Evolutionary conservation across 1,284 basidiomycete genomes (phyloP).

Genomic region (Microbotryum saponariae): DNA sequence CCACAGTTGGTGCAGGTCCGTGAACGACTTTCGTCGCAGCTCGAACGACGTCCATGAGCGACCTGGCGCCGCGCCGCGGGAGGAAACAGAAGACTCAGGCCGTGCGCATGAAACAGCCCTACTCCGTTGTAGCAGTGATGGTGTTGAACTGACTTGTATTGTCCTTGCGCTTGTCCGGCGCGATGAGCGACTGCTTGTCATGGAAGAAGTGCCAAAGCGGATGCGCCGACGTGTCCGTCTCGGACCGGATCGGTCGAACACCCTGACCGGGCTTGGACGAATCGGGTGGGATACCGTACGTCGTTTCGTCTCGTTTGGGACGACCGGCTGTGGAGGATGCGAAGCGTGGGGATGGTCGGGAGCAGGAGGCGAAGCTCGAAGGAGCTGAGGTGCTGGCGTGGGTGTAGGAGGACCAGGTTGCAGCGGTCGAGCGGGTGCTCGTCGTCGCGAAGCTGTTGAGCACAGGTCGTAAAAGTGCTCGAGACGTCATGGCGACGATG

Average conservation of each 20-base stretch:
- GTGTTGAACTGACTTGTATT: slow-evolving; percentile 22
- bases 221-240: slow-evolving; percentile 25
- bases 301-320: slow-evolving; percentile 34
- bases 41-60: slow-evolving; percentile 78
- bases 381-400: too few relatives aligned
- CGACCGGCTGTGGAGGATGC: slow-evolving; percentile 11
- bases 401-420: too few relatives aligned
- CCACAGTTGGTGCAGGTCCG: slow-evolving; percentile 87
- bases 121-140: too few relatives aligned
- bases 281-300: slow-evolving; percentile 30
- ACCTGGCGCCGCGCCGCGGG: slow-evolving; percentile 48
- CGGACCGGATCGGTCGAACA: background rate
- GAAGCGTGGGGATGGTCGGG: too few relatives aligned
- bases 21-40: slow-evolving; percentile 78
- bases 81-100: background rate
- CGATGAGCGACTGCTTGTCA: slow-evolving; percentile 25
- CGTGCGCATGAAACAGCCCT: too few relatives aligned
- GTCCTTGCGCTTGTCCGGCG: slow-evolving; percentile 27
- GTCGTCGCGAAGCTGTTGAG: too few relatives aligned
- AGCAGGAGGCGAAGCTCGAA: too few relatives aligned
- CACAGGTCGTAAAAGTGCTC: too few relatives aligned
- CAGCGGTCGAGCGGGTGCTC: too few relatives aligned
- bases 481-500: too few relatives aligned
- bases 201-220: slow-evolving; percentile 37
- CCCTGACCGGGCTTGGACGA: slow-evolving; percentile 6